phyloP scores from a whole-genome alignment of 768 basidiomycete species.

The Amanita inopinata region DNA sequence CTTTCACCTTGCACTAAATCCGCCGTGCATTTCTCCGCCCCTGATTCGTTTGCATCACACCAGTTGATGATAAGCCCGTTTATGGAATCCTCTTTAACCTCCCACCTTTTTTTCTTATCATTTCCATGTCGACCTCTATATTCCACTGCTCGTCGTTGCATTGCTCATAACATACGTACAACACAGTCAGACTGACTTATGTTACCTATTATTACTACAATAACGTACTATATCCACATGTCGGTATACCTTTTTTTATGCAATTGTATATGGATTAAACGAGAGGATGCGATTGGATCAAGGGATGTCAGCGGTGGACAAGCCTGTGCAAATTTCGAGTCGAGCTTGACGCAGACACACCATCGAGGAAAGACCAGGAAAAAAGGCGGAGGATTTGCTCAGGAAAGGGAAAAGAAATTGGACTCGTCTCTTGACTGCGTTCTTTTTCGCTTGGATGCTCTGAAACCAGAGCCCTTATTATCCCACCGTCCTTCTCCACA shows the following conservation, averaged over 20 bases:
- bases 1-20: no score
- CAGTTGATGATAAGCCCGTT: no score
- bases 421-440: no score
- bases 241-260: slow-evolving; percentile 3
- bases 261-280: slow-evolving; percentile 5
- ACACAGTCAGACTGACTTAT: slow-evolving; percentile 6
- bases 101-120: not conserved
- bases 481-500: slow-evolving; percentile 17
- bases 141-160: slow-evolving; percentile 6
- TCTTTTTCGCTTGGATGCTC: not conserved
- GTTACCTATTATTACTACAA: slow-evolving; percentile 10
- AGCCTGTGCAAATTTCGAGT: no score
- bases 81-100: not conserved
- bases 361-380: no score
- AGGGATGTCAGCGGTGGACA: not conserved
- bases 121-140: not conserved
- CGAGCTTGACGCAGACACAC: no score
- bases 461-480: not conserved
- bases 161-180: slow-evolving; percentile 7
- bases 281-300: slow-evolving; percentile 7
- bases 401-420: no score
- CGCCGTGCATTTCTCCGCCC: no score
- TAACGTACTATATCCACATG: slow-evolving; percentile 8
- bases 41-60: no score
- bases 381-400: no score